Percentiles rank a stretch among this genome's conserved stretches.
Evolutionary conservation across 306 rosid genomes (phyloP).

Genomic region (Dicorynia guianensis): DNA sequence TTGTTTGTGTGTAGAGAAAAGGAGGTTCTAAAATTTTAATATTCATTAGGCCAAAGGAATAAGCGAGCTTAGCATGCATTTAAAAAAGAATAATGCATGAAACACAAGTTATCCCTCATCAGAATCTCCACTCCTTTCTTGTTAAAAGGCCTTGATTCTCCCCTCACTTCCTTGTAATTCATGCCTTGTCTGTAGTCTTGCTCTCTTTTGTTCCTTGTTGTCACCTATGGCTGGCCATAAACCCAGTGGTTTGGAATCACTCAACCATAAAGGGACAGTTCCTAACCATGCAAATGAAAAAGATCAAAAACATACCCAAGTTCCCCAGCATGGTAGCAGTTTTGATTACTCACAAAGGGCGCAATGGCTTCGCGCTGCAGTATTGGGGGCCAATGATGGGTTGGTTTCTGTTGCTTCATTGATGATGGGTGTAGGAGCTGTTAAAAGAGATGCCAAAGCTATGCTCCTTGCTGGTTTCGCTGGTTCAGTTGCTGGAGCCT

Average conservation of each 20-base stretch:
- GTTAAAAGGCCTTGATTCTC: background rate
- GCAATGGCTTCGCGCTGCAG: conserved; percentile 53
- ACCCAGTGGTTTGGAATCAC: conserved; percentile 1
- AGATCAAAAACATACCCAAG: conserved; percentile 3
- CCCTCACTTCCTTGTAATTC: background rate
- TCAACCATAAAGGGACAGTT: background rate
- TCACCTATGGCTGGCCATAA: conserved; percentile 9
- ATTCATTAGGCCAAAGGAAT: background rate
- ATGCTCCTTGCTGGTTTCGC: conserved; percentile 46
- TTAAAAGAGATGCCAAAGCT: conserved; percentile 29
- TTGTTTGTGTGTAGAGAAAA: background rate
- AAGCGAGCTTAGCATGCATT: background rate
- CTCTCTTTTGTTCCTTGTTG: background rate
- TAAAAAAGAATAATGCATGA: background rate
- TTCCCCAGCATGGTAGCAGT: background rate
- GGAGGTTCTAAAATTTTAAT: background rate
- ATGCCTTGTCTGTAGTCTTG: background rate
- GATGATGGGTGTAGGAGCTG: conserved; percentile 48
- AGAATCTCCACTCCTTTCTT: background rate
- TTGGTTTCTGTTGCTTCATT: conserved; percentile 39
- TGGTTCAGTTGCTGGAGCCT: conserved; percentile 48
- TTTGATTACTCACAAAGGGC: conserved; percentile 40
- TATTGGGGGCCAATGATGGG: conserved; percentile 46
- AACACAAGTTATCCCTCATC: background rate
- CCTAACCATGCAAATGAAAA: background rate